Evolutionary conservation across 108 stramenopile genomes (phyloP).

Genomic region (Schizochytrium sp.): DNA sequence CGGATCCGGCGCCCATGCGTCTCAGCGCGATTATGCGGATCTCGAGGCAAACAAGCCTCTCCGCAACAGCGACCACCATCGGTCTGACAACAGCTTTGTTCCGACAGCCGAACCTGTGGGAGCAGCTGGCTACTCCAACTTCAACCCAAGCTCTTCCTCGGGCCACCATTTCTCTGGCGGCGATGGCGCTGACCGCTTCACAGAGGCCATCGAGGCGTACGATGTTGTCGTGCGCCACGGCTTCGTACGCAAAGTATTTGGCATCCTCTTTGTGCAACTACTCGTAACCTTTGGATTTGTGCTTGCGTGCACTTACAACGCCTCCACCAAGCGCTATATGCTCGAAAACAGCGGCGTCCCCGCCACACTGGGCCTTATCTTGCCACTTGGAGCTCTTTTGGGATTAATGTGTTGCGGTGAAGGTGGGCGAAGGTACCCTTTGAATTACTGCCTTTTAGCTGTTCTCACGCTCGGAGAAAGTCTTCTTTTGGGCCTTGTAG

Average conservation of each 20-base stretch:
- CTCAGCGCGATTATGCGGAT: neutral
- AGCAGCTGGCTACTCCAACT: neutral
- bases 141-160: neutral
- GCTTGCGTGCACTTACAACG: neutral
- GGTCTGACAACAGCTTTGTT: neutral
- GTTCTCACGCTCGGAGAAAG: slow-evolving; percentile 37
- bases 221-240: slow-evolving; percentile 54
- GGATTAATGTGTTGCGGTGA: slow-evolving; percentile 51
- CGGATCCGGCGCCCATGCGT: neutral
- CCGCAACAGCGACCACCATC: neutral
- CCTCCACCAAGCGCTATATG: neutral
- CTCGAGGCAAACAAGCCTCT: slow-evolving; percentile 44
- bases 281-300: slow-evolving; percentile 51
- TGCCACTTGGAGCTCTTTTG: slow-evolving; percentile 28
- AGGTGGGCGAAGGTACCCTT: neutral
- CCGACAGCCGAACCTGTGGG: slow-evolving; percentile 28
- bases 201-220: slow-evolving; percentile 24
- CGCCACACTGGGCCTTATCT: neutral
- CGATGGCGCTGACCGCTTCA: neutral
- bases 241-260: slow-evolving; percentile 37
- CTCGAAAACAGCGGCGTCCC: neutral
- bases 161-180: neutral
- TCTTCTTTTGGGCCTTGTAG: slow-evolving; percentile 9
- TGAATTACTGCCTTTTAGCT: slow-evolving; percentile 2
- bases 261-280: slow-evolving; percentile 47